Percentiles rank a stretch among this genome's conserved stretches.
phyloP scores from a whole-genome alignment of 305 asterid genomes.

The Solanum hybrid region DNA sequence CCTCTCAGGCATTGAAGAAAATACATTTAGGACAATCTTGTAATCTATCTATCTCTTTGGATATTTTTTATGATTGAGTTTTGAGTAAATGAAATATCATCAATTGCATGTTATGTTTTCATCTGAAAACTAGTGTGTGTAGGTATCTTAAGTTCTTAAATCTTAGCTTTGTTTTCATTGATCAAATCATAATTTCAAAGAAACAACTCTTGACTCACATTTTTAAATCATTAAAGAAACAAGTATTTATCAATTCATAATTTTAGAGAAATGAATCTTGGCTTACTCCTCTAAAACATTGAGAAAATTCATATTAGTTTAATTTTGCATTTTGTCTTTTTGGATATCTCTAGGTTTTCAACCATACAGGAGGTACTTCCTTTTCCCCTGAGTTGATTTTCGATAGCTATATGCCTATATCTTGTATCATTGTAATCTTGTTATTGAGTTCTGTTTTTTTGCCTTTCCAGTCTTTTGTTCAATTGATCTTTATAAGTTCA shows the following conservation, averaged over 20 bases:
- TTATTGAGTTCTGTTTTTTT: neutral
- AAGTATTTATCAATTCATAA: neutral
- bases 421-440: neutral
- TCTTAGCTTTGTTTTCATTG: neutral
- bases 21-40: neutral
- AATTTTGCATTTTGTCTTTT: neutral
- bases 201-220: neutral
- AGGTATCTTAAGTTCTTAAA: neutral
- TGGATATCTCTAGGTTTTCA: neutral
- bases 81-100: neutral
- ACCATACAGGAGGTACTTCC: neutral
- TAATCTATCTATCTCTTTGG: neutral
- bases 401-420: neutral
- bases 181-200: neutral
- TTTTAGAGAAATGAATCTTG: neutral
- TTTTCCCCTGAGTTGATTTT: neutral
- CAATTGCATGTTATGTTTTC: neutral
- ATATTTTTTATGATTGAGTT: neutral
- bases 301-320: neutral
- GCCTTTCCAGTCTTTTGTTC: neutral
- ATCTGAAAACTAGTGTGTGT: neutral
- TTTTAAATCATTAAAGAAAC: neutral
- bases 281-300: neutral
- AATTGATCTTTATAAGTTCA: neutral
- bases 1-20: neutral